phyloP scores from a whole-genome alignment of 2,329 filamentous ascomycete species.

The Penicillium sp. region DNA sequence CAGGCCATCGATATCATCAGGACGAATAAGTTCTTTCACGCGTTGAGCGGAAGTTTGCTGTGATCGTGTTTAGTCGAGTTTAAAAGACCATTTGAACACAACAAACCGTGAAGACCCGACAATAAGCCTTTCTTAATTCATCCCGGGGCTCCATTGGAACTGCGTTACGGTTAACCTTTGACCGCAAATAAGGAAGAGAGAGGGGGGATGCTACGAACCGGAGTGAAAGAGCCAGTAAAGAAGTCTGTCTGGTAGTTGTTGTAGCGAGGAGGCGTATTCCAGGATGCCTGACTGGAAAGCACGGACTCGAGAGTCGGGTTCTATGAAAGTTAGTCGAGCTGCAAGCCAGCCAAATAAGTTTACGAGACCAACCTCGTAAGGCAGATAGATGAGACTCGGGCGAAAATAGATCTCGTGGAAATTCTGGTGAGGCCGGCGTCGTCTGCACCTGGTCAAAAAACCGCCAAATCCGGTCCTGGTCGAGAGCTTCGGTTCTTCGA shows the following conservation, averaged over 20 bases:
- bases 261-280: constrained; percentile 49
- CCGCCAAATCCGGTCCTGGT: constrained; percentile 51
- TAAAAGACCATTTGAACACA: constrained; percentile 1
- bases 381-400: constrained; percentile 28
- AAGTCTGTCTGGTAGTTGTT: constrained; percentile 57
- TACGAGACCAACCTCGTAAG: constrained; percentile 31
- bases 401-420: constrained; percentile 33
- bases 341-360: neutral
- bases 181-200: neutral
- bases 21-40: constrained; percentile 36
- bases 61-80: constrained; percentile 10
- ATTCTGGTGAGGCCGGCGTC: constrained; percentile 24
- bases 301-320: constrained; percentile 52
- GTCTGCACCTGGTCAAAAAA: constrained; percentile 49
- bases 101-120: constrained; percentile 49
- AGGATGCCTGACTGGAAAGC: constrained; percentile 61
- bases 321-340: constrained; percentile 21
- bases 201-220: constrained; percentile 22
- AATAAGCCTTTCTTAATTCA: constrained; percentile 58
- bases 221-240: constrained; percentile 58
- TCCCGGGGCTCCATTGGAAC: constrained; percentile 54
- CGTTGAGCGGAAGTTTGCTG: constrained; percentile 29
- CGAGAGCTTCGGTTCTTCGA: constrained; percentile 56
- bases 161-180: constrained; percentile 2
- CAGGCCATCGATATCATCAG: constrained; percentile 45